Base-by-base conservation (phyloP, 768 basidiomycete species). In the Hygrophorus pudorinus region DNA sequence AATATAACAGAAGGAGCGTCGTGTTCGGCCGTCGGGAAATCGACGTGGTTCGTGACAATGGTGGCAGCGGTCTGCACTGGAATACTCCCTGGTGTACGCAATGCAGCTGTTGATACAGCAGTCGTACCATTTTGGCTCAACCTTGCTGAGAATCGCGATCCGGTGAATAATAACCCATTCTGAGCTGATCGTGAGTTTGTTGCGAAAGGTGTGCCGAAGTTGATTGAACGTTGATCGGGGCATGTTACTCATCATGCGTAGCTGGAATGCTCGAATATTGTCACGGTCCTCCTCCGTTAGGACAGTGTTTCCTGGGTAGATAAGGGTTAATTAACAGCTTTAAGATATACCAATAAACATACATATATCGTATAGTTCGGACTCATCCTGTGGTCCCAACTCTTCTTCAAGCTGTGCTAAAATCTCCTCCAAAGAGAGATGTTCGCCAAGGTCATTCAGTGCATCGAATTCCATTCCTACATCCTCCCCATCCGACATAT, bases 91-190 rank as follows among this genome's bases (percentile, higher is more conserved):
- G 1, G 60, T 59, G 41, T 57, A 68, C 16, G 56, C 50, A 16
- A 61, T 47, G 43, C 65, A 68, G 1, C 56, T 59, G 28, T 60
- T 56, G 4, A 54, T 28, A 44, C 67, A 69, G 32, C 65, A 66
- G 42, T 65, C 48, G 42, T 56, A 56, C 39, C 46, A 58, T 5
- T 41, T 20, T 0, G 58, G 58, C 5, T 38, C 17, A 2, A 68
- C 39, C 2, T 52, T 53, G 2, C 59, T 52, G 1, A 66, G 44
- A 1, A 51, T 37, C 1, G 56, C 56, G 8, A 62, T 20, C 1
- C 51, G 53, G 7, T 51, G 48, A 1, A 54, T 28, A n/a, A 58
- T 59, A 1, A 54, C 48, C 38, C 52, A 63, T 21, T 58, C 50
- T 0, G 62, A 62, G 10, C 44, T 35, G 10, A 64, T 51, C 2